Evolutionary conservation across 1,284 basidiomycete genomes (phyloP), one percentile per base, ranked within the genome.

Genomic region (Leccinum ambiguum): DNA sequence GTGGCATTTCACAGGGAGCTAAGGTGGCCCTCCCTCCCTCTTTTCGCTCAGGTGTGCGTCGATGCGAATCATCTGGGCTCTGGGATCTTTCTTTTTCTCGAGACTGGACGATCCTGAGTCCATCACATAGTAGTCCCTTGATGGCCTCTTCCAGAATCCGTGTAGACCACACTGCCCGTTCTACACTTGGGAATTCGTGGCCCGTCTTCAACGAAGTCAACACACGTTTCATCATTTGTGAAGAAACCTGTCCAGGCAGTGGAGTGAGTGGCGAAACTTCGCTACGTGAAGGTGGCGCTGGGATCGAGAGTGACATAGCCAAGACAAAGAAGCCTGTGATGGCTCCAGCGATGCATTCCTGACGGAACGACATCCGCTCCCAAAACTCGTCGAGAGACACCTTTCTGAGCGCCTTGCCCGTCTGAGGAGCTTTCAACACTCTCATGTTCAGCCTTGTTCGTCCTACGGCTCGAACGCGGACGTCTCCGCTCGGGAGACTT

Each of bases 321-420:
- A 93, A 75, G 16, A 86, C 84, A 75, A 97, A 97, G 79, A 98
- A 98, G 0, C 92, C 95, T 2, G 94, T 96, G 13, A 96, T 84
- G 4, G 92, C 91, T 3, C 95, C 83, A 68, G 89, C 81, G 57
- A 91, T 85, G 74, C 96, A 97, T 76, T 98, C 96, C 74, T 97
- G 96, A 41, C 96, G 84, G 78, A 93, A 96, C 30, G 91, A 94
- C 91, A 98, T 95, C 14, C 94, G 84, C 76, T 96, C 94, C 93
- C 94, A 97, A 77, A 96, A 98, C 74, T 97, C 94, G 61, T 89
- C 90, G 36, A 85, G 73, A 0, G 80, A 75, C 67, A 90, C 88
- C 68, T 80, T 82, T 21, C 74, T 77, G 59, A 91, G 77, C 71
- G 89, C 85, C 57, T 84, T 87, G 64, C 66, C 72, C 57, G 73